Evolutionary conservation across 2,329 filamentous ascomycete species (phyloP).

Genomic region (Pseudogymnoascus sp.): DNA sequence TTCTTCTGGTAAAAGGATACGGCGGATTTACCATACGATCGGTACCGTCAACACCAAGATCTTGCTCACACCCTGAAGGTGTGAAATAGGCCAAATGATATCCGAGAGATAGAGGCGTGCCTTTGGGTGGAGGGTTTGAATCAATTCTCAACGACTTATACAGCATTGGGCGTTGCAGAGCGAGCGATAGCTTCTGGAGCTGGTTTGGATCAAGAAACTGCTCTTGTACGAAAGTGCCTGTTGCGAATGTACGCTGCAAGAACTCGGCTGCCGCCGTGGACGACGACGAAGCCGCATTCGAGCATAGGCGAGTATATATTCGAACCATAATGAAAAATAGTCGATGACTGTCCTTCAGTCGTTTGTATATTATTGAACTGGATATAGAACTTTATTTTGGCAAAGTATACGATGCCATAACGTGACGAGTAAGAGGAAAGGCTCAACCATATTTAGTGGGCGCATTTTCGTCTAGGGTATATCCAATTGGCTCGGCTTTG

Average conservation of each 20-base stretch:
- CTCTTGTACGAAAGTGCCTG: background rate
- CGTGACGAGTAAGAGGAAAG: no score
- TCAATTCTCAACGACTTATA: background rate
- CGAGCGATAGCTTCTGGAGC: conserved; percentile 51
- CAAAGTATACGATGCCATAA: no score
- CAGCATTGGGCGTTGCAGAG: conserved; percentile 39
- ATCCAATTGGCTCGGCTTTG: no score
- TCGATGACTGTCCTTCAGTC: no score
- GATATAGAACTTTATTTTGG: no score
- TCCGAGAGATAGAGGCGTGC: conserved; percentile 46
- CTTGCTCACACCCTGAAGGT: conserved; percentile 42
- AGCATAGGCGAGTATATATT: background rate
- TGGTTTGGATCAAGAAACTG: conserved; percentile 55
- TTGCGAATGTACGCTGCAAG: background rate
- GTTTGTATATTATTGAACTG: no score
- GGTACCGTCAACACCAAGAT: conserved; percentile 51
- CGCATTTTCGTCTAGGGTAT: no score
- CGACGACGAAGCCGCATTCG: background rate
- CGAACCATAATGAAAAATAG: background rate
- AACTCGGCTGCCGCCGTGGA: background rate
- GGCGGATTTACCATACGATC: conserved; percentile 49
- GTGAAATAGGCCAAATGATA: conserved; percentile 60
- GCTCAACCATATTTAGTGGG: no score
- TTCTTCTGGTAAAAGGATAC: conserved; percentile 50
- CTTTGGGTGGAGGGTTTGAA: conserved; percentile 30